Conservation (phyloP, 768 basidiomycete species). For the Suillus spraguei region DNA sequence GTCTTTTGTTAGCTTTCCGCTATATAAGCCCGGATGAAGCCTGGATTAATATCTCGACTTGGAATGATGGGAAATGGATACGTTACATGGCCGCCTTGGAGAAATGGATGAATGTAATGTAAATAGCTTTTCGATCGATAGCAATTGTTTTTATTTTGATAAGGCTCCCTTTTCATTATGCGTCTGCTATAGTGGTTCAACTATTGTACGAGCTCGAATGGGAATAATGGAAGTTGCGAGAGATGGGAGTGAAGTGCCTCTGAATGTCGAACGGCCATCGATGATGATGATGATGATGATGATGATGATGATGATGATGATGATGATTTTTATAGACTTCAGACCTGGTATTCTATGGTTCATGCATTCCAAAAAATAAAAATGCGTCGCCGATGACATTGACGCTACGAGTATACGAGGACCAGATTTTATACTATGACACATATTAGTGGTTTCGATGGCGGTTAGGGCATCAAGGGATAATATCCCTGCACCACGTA, state of each 20-base stretch:
- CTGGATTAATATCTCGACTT: conserved; percentile 25
- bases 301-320: too few species aligned
- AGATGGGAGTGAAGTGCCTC: not conserved
- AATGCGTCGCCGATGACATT: not conserved
- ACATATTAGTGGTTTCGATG: not conserved
- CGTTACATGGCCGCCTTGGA: conserved; percentile 23
- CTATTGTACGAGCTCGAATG: not conserved
- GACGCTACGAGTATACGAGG: not conserved
- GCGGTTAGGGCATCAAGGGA: not conserved
- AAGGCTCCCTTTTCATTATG: not conserved
- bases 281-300: not conserved
- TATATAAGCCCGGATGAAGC: conserved; percentile 30
- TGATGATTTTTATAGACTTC: not conserved
- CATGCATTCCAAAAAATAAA: not conserved
- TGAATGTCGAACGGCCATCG: not conserved
- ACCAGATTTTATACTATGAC: not conserved
- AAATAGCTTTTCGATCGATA: not conserved
- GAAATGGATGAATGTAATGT: conserved; percentile 18
- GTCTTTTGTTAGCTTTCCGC: conserved; percentile 25
- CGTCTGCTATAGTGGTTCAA: not conserved
- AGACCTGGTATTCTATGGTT: not conserved
- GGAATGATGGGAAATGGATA: conserved; percentile 33
- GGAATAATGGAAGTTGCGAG: not conserved
- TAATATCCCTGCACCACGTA: not conserved
- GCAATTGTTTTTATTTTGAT: not conserved